Conservation (phyloP, 345 rosid genomes). For the Moringa oleifera region DNA sequence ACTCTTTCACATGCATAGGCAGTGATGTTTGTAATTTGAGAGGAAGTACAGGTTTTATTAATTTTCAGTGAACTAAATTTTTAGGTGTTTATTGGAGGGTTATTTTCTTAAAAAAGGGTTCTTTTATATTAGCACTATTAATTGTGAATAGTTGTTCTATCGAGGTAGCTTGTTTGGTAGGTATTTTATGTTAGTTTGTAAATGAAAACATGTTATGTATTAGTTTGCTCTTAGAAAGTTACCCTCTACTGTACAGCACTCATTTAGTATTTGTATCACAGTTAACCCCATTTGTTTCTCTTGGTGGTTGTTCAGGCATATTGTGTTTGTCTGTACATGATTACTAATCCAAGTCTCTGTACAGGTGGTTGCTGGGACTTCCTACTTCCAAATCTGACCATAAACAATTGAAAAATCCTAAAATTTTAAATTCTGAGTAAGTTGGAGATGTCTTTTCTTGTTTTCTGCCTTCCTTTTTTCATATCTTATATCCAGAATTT, state of each 20-base stretch:
- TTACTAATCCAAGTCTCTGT: constrained; percentile 6
- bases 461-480: neutral
- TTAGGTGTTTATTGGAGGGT: neutral
- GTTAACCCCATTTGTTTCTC: neutral
- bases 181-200: neutral
- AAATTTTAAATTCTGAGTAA: constrained; percentile 42
- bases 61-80: no score
- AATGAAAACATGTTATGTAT: neutral
- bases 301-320: no score
- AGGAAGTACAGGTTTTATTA: no score
- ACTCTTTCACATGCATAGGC: neutral
- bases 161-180: neutral
- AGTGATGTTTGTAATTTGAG: neutral
- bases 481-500: neutral
- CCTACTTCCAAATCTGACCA: constrained; percentile 30
- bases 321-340: no score
- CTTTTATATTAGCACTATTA: no score
- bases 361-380: constrained; percentile 77
- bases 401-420: constrained; percentile 26
- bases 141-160: no score
- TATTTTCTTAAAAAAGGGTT: no score
- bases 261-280: neutral
- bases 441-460: constrained; percentile 11
- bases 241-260: neutral
- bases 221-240: neutral